Evolutionary conservation across 768 basidiomycete genomes (phyloP).

Genomic region (Suillus hirtellus): DNA sequence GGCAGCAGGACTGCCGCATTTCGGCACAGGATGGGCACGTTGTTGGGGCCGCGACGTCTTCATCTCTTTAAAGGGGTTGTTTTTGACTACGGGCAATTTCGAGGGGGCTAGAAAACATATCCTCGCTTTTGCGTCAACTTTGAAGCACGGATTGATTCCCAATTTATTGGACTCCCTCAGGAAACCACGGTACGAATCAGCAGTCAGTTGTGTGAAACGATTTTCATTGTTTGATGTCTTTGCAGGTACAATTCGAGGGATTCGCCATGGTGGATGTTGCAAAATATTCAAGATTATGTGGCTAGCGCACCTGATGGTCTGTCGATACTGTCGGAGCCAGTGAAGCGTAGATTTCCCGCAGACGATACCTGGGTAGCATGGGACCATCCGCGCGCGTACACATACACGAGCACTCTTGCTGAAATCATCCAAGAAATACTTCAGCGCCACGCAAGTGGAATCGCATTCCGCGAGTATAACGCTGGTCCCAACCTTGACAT

Average conservation of each 20-base stretch:
- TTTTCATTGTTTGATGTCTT: constrained; percentile 1
- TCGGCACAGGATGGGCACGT: constrained; percentile 89
- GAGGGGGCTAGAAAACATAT: constrained; percentile 88
- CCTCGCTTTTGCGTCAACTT: constrained; percentile 85
- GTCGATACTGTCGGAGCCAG: constrained; percentile 72
- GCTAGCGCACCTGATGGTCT: constrained; percentile 81
- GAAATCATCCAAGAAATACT: constrained; percentile 96
- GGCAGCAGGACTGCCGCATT: constrained; percentile 95
- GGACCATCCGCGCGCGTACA: constrained; percentile 84
- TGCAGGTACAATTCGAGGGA: constrained; percentile 92
- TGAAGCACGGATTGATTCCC: constrained; percentile 96
- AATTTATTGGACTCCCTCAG: constrained; percentile 91
- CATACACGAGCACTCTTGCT: constrained; percentile 80
- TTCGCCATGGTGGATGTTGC: constrained; percentile 99
- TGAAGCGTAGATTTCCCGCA: constrained; percentile 92
- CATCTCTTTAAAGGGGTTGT: constrained; percentile 90
- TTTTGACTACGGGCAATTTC: constrained; percentile 90
- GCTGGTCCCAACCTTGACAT: constrained; percentile 96
- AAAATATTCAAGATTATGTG: constrained; percentile 96
- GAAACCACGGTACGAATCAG: constrained; percentile 64
- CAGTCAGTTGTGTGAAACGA: not conserved
- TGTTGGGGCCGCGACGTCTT: constrained; percentile 97
- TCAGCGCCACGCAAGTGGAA: constrained; percentile 90
- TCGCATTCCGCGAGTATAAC: constrained; percentile 93
- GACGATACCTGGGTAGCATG: constrained; percentile 94